Evolutionary conservation across 352 stramenopile genomes (phyloP).

Genomic region (Thalassiosira livingstoniorum): DNA sequence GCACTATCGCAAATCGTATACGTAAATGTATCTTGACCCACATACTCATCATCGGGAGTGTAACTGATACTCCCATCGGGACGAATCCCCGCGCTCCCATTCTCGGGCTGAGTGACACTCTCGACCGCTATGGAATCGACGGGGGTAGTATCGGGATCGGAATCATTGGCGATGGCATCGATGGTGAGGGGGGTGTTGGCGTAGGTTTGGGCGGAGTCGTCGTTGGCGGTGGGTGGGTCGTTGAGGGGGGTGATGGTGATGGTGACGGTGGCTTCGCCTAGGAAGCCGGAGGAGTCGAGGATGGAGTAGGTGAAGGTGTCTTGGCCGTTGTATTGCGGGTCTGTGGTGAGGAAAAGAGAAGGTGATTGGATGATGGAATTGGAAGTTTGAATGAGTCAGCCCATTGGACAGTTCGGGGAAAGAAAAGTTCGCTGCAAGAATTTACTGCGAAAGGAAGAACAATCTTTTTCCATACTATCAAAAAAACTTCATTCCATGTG

Average conservation of each 20-base stretch:
- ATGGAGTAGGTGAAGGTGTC: conserved; percentile 20
- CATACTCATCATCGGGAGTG: conserved; percentile 20
- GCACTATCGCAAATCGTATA: conserved; percentile 28
- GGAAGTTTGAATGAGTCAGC: no score
- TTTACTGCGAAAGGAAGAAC: no score
- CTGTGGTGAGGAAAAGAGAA: no score
- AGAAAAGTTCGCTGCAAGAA: no score
- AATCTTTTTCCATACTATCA: no score
- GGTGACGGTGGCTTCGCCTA: neutral
- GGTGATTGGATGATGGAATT: no score
- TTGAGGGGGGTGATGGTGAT: conserved; percentile 19
- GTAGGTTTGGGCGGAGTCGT: neutral
- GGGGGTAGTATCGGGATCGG: conserved; percentile 11
- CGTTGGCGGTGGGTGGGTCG: conserved; percentile 14
- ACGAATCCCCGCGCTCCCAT: conserved; percentile 21
- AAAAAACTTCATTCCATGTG: no score
- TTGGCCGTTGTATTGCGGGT: conserved; percentile 24
- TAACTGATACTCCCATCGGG: conserved; percentile 18
- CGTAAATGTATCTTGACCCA: conserved; percentile 23
- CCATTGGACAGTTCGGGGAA: no score
- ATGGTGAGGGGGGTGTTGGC: conserved; percentile 16
- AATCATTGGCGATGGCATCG: conserved; percentile 30
- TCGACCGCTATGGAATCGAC: conserved; percentile 1
- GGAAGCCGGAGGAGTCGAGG: conserved; percentile 21
- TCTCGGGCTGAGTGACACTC: conserved; percentile 6